Conservation (phyloP, 2,329 filamentous ascomycete species). For the Paraphoma sp. region DNA sequence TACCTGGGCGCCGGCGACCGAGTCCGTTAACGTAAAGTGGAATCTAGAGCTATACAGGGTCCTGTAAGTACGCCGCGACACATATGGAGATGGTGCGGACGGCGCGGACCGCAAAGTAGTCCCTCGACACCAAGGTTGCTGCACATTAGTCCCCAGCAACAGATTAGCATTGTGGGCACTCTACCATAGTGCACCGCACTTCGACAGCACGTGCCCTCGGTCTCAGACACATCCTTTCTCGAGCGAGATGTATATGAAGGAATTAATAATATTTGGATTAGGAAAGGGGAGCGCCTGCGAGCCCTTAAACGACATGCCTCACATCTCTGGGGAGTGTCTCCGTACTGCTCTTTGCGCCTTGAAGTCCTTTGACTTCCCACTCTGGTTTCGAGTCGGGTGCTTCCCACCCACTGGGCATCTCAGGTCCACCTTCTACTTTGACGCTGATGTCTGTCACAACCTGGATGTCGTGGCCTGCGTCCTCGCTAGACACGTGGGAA, state of each 20-base stretch:
- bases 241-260: background rate
- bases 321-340: constrained; percentile 18
- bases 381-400: constrained; percentile 1
- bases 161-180: no score
- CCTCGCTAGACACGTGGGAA: constrained; percentile 7
- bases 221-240: background rate
- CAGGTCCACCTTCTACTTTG: constrained; percentile 18
- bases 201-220: background rate
- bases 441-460: constrained; percentile 33
- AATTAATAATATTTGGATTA: background rate
- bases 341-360: constrained; percentile 11
- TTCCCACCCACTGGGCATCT: constrained; percentile 13
- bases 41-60: no score
- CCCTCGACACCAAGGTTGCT: no score
- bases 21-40: no score
- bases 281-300: background rate
- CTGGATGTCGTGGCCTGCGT: constrained; percentile 26
- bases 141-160: no score
- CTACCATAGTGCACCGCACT: no score
- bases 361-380: constrained; percentile 1
- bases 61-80: no score
- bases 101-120: no score
- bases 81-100: no score
- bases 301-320: background rate
- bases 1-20: no score